phyloP scores from a whole-genome alignment of 148 eudicot species.

The Linanthus parryae region DNA sequence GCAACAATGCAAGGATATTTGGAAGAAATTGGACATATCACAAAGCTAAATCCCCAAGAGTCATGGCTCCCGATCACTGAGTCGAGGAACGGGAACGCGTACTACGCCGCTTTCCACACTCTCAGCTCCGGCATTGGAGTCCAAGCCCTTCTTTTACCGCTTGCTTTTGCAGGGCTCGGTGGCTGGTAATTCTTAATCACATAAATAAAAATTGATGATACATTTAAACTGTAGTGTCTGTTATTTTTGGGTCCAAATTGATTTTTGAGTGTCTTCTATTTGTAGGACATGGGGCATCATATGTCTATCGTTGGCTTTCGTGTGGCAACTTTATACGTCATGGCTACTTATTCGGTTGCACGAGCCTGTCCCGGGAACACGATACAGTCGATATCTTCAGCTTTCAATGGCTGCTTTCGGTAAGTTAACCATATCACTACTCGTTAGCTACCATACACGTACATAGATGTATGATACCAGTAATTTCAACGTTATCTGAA shows the following conservation, averaged over 20 bases:
- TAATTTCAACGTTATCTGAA: too few relatives aligned
- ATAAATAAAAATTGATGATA: too few relatives aligned
- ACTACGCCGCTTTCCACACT: constrained; percentile 69
- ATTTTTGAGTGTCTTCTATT: not conserved
- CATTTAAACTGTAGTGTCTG: not conserved
- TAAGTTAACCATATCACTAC: constrained; percentile 21
- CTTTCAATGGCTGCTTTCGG: constrained; percentile 84
- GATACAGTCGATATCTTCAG: constrained; percentile 72
- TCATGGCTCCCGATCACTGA: constrained; percentile 84
- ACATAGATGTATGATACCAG: too few relatives aligned
- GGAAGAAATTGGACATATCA: constrained; percentile 44
- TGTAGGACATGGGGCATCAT: constrained; percentile 70
- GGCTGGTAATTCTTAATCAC: constrained; percentile 25
- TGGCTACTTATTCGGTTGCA: constrained; percentile 77
- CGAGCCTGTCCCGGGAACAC: constrained; percentile 53
- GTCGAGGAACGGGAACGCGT: constrained; percentile 65
- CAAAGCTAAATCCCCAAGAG: constrained; percentile 54
- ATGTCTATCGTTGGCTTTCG: constrained; percentile 41
- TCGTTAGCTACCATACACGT: too few relatives aligned
- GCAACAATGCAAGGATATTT: constrained; percentile 34
- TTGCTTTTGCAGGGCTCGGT: constrained; percentile 65
- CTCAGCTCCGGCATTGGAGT: constrained; percentile 71
- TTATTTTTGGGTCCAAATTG: not conserved
- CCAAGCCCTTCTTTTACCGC: constrained; percentile 78
- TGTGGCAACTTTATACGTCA: constrained; percentile 76